Conservation (phyloP, 495 filamentous ascomycete genomes). For the Symbiotaphrina buchneri region DNA sequence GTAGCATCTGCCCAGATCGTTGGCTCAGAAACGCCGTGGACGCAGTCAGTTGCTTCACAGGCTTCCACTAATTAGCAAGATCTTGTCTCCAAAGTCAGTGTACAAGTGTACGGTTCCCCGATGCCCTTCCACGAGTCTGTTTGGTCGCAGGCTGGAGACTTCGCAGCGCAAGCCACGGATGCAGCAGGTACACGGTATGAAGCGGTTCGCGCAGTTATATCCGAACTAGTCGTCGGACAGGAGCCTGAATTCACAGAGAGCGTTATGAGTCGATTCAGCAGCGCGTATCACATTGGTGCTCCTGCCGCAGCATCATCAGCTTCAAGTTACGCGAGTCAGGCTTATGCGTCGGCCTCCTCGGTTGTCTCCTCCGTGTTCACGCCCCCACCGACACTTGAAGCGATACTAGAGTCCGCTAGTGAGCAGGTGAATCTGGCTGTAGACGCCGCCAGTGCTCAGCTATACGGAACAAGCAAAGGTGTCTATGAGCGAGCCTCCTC, state of each 20-base stretch:
- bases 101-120: slow-evolving; percentile 50
- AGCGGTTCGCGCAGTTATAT: slow-evolving; percentile 47
- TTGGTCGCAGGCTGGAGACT: slow-evolving; percentile 27
- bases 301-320: slow-evolving; percentile 23
- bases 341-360: slow-evolving; percentile 33
- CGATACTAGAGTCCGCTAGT: slow-evolving; percentile 29
- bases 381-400: slow-evolving; percentile 31
- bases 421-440: slow-evolving; percentile 33
- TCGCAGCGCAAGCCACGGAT: slow-evolving; percentile 27
- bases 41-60: slow-evolving; percentile 22
- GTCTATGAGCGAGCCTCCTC: slow-evolving; percentile 27
- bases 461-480: slow-evolving; percentile 36
- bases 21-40: slow-evolving; percentile 20
- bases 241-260: slow-evolving; percentile 70
- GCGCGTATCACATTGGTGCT: slow-evolving; percentile 36
- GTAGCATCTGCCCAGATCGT: slow-evolving; percentile 16
- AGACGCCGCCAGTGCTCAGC: slow-evolving; percentile 31
- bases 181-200: slow-evolving; percentile 35
- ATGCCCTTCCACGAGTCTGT: slow-evolving; percentile 37
- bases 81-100: slow-evolving; percentile 40
- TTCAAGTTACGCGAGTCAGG: slow-evolving; percentile 30
- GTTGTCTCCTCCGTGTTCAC: slow-evolving; percentile 28
- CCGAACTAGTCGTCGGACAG: slow-evolving; percentile 53
- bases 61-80: slow-evolving; percentile 42
- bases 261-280: slow-evolving; percentile 45